Evolutionary conservation across 345 rosid species (phyloP), one percentile per base, ranked within the genome.

Genomic region (Conringia planisiliqua): DNA sequence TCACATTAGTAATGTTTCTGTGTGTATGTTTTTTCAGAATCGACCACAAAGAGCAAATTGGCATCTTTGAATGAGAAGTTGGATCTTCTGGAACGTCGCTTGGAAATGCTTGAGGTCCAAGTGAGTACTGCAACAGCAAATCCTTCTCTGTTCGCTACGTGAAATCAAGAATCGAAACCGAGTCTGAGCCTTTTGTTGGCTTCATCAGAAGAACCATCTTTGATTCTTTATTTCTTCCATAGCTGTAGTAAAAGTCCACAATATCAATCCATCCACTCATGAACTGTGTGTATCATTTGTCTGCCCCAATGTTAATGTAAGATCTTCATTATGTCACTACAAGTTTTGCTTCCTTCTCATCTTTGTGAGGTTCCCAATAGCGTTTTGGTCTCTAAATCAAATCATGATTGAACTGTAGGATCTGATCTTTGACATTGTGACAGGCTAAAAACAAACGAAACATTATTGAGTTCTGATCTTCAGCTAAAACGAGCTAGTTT

Each of bases 31-130:
- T 36, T 5, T 75, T 7, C 78, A 91, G 97, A 95, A 79, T 88
- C 98, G 6, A 92, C 98, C 0, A 95, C 97, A 14, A 95, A 92
- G 87, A 83, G 87, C 86, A 95, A 92, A 60, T 77, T 95, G 75
- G 91, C 94, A 2, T 79, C 90, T 3, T 79, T 95, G 79, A 95
- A 92, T 73, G 97, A 87, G 82, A 92, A 95, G 81, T 86, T 95
- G 1, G 90, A 95, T 68, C 87, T 87, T 3, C 77, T 95, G 73
- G 99, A 95, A 78, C 97, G 93, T 52, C 90, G 97, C 12, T 72
- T 95, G 27, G 94, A 95, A 72, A 81, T 92, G 68, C 90, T 95
- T 4, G 98, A 95, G 74, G 94, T 92, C 33, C 96, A 95, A 84
- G 97, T 95, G 51, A 86, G 90, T 74, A 92, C 94, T 30, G 96